Conservation (phyloP, 495 filamentous ascomycete genomes). For the Penicilliopsis zonata region DNA sequence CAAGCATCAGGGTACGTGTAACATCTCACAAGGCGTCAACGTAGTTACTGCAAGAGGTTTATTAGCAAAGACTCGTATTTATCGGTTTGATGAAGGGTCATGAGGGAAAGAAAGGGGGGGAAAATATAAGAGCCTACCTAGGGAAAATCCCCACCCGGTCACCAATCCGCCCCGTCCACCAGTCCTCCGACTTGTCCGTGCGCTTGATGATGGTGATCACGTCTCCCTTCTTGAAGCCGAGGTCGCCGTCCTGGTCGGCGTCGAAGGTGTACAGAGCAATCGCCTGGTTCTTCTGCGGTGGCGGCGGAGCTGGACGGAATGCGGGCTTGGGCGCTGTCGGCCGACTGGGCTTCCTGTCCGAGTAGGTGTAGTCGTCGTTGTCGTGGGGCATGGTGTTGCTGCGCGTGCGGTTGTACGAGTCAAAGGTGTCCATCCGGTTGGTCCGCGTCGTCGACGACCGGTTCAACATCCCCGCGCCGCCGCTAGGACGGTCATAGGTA, state of each 20-base stretch:
- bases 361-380: conserved; percentile 49
- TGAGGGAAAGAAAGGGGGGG: too few relatives aligned
- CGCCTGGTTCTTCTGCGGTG: conserved; percentile 66
- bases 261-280: conserved; percentile 88
- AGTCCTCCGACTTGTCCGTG: conserved; percentile 90
- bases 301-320: too few relatives aligned
- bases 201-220: conserved; percentile 94
- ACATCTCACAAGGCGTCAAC: conserved; percentile 14
- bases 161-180: conserved; percentile 62
- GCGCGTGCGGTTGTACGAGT: conserved; percentile 31
- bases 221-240: conserved; percentile 95
- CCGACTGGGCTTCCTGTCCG: conserved; percentile 43
- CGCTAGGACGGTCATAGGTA: conserved; percentile 58
- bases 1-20: background rate
- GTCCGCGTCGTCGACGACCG: conserved; percentile 38
- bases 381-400: conserved; percentile 34
- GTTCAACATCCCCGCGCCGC: conserved; percentile 24
- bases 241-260: conserved; percentile 81
- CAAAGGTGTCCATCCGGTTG: conserved; percentile 36
- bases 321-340: conserved; percentile 83
- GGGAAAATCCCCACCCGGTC: conserved; percentile 55
- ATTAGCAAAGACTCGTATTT: too few relatives aligned
- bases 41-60: conserved; percentile 32
- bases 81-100: too few relatives aligned
- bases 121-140: conserved; percentile 27